Evolutionary conservation across 768 basidiomycete genomes (phyloP).

Genomic region (Suillus tomentosus): DNA sequence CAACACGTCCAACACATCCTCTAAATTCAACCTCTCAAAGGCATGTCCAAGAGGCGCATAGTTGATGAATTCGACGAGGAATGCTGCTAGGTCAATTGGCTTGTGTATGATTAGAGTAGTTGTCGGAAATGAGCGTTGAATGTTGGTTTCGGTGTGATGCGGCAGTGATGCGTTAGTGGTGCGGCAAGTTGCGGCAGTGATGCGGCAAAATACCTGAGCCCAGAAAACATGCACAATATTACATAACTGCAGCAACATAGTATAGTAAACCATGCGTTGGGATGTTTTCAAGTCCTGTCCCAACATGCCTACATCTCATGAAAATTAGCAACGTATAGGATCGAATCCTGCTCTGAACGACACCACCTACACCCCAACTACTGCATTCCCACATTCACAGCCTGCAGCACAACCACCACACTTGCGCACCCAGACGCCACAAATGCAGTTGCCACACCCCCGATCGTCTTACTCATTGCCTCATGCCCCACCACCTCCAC

Average conservation of each 20-base stretch:
- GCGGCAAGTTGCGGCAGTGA: no score
- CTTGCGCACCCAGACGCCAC: slow-evolving; percentile 53
- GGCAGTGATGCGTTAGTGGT: no score
- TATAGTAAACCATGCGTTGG: not conserved
- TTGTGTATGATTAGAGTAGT: no score
- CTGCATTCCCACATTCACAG: slow-evolving; percentile 38
- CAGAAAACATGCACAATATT: not conserved
- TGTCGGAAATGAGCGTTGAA: no score
- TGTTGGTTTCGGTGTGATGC: no score
- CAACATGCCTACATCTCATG: not conserved
- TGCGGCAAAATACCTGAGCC: no score
- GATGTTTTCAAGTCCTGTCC: not conserved
- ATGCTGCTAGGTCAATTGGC: no score
- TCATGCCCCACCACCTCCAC: slow-evolving; percentile 40
- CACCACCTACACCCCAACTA: not conserved
- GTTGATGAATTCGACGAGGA: no score
- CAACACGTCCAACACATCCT: no score
- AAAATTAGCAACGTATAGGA: not conserved
- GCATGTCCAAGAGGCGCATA: no score
- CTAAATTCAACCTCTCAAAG: no score
- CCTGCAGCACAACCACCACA: slow-evolving; percentile 72
- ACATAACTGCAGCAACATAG: not conserved
- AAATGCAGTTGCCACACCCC: slow-evolving; percentile 84
- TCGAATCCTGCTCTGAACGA: not conserved
- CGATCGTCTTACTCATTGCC: slow-evolving; percentile 73